phyloP scores from a whole-genome alignment of 352 stramenopile species.

The Phytophthora pini region DNA sequence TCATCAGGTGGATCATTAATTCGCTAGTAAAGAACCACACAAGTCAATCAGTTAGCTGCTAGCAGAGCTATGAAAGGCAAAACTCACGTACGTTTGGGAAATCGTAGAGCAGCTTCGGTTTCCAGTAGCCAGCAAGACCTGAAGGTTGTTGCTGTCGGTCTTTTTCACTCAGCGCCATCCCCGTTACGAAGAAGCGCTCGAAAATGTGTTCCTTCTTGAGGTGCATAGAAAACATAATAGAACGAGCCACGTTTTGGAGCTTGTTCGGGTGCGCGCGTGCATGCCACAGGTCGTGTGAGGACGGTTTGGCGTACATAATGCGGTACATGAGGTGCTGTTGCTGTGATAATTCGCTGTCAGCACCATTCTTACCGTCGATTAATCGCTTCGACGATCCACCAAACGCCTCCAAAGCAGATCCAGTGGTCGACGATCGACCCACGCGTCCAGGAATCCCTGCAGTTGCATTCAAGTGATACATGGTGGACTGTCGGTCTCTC shows the following conservation, averaged over 20 bases:
- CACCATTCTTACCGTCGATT: slow-evolving; percentile 30
- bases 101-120: slow-evolving; percentile 74
- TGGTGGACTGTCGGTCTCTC: slow-evolving; percentile 40
- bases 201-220: slow-evolving; percentile 85
- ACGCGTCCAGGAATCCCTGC: slow-evolving; percentile 35
- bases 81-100: slow-evolving; percentile 60
- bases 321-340: slow-evolving; percentile 76
- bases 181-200: slow-evolving; percentile 82
- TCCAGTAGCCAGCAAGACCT: slow-evolving; percentile 64
- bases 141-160: slow-evolving; percentile 40
- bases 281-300: slow-evolving; percentile 65
- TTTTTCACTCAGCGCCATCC: slow-evolving; percentile 43
- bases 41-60: not conserved
- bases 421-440: slow-evolving; percentile 67
- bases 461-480: slow-evolving; percentile 32
- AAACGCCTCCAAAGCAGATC: slow-evolving; percentile 43
- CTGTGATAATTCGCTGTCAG: slow-evolving; percentile 31
- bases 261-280: slow-evolving; percentile 49
- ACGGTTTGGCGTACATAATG: slow-evolving; percentile 80
- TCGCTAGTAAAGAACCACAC: slow-evolving; percentile 25
- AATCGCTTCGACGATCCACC: slow-evolving; percentile 24
- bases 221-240: slow-evolving; percentile 83
- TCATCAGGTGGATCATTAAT: slow-evolving; percentile 48
- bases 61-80: slow-evolving; percentile 10
- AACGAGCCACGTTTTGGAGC: slow-evolving; percentile 69